phyloP scores from a whole-genome alignment of 1,284 basidiomycete genomes.

The Leccinum huronense region DNA sequence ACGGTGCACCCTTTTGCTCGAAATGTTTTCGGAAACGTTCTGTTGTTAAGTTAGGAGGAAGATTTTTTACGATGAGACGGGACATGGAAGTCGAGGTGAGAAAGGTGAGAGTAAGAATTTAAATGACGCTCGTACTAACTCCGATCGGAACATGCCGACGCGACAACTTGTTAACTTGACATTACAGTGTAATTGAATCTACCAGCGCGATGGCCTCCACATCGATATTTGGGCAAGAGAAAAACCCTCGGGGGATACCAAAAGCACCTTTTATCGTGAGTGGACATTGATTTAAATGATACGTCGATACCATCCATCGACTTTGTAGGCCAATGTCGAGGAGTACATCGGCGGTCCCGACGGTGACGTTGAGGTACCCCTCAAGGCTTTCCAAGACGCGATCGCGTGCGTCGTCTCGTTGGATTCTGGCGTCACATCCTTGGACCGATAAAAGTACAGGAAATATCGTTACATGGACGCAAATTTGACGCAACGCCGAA shows the following conservation, averaged over 20 bases:
- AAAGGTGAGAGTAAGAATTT: not conserved
- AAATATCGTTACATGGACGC: constrained; percentile 99
- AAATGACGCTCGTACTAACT: constrained; percentile 15
- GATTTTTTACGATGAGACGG: constrained; percentile 87
- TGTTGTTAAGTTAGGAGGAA: constrained; percentile 75
- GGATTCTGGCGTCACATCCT: constrained; percentile 21
- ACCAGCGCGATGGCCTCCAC: constrained; percentile 38
- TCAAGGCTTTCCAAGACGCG: constrained; percentile 89
- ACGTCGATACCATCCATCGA: constrained; percentile 9
- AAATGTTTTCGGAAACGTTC: constrained; percentile 72
- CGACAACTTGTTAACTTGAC: not conserved
- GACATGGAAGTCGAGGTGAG: constrained; percentile 56
- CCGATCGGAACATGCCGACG: constrained; percentile 30
- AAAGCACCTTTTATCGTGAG: constrained; percentile 93
- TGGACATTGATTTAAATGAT: constrained; percentile 20
- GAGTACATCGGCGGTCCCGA: constrained; percentile 83
- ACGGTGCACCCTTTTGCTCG: constrained; percentile 58
- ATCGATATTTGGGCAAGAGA: constrained; percentile 51
- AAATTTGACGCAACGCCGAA: constrained; percentile 77
- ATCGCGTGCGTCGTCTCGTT: constrained; percentile 65
- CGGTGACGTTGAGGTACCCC: constrained; percentile 73
- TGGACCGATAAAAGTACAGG: constrained; percentile 48
- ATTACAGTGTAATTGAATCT: not conserved
- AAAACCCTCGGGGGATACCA: constrained; percentile 91
- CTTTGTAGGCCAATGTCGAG: constrained; percentile 75